Conservation (phyloP, 2,329 filamentous ascomycete species). For the Cladosporium sp. region DNA sequence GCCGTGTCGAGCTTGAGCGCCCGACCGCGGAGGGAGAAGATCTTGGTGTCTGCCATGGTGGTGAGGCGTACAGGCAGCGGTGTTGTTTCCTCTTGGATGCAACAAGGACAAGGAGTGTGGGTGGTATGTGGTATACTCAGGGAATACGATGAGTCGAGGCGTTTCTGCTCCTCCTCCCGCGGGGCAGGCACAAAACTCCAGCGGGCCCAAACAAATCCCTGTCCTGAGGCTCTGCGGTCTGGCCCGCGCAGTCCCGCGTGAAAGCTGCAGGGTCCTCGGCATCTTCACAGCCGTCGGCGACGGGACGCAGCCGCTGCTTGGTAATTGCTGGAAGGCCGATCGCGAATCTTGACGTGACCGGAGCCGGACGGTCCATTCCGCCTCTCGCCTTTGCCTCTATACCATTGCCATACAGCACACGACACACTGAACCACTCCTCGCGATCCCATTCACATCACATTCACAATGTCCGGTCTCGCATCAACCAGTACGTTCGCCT, state of each 20-base stretch:
- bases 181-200: not conserved
- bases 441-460: not conserved
- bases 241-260: not conserved
- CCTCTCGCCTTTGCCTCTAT: too few relatives aligned
- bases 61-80: slow-evolving; percentile 19
- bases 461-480: slow-evolving; percentile 4
- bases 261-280: slow-evolving; percentile 8
- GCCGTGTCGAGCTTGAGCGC: slow-evolving; percentile 87
- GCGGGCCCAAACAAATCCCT: not conserved
- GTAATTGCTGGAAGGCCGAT: not conserved
- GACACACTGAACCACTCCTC: not conserved
- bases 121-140: not conserved
- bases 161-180: too few relatives aligned
- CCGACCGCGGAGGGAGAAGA: slow-evolving; percentile 88
- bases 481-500: not conserved
- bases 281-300: not conserved
- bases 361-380: not conserved
- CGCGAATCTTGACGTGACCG: slow-evolving; percentile 9
- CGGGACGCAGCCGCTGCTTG: not conserved
- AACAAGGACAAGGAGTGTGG: too few relatives aligned
- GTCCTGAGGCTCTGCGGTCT: slow-evolving; percentile 3
- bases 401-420: not conserved
- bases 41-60: slow-evolving; percentile 52
- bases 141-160: too few relatives aligned
- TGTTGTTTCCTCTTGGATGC: not conserved